These are phyloP conservation scores for Cucurbita ficifolia DNA, from an alignment of 306 rosid species.

Conservation along the genomic window DNA sequence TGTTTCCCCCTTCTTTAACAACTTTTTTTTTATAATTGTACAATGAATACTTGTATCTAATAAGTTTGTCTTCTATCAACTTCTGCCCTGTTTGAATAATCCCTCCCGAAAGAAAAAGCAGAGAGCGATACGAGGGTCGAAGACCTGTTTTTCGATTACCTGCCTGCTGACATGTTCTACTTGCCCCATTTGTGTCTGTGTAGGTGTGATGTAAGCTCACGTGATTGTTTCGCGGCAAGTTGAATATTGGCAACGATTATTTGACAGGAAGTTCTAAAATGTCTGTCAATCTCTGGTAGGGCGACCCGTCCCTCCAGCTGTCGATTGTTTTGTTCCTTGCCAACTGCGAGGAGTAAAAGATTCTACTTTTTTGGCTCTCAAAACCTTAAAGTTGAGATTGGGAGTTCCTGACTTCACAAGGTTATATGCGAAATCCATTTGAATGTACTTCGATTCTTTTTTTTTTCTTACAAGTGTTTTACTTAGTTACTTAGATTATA, in stretches of 20 bases:
- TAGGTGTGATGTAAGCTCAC: slow-evolving; percentile 23
- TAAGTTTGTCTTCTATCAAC: neutral
- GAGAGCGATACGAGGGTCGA: neutral
- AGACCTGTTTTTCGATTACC: neutral
- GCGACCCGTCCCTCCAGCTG: slow-evolving; percentile 11
- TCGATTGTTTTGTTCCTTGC: slow-evolving; percentile 11
- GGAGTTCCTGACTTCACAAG: neutral
- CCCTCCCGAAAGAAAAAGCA: neutral
- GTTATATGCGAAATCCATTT: slow-evolving; percentile 10
- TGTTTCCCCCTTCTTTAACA: neutral
- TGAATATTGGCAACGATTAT: slow-evolving; percentile 7
- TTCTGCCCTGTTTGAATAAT: neutral
- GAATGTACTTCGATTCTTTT: neutral
- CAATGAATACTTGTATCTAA: neutral
- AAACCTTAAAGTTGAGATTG: slow-evolving; percentile 12
- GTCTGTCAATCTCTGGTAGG: slow-evolving; percentile 15
- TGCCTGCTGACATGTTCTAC: neutral
- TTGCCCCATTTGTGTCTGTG: neutral
- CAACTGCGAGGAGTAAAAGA: neutral
- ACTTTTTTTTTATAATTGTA: neutral
- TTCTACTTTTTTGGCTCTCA: slow-evolving; percentile 5
- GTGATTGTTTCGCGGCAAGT: neutral
- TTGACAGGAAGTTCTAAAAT: slow-evolving; percentile 13
- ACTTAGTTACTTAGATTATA: neutral
- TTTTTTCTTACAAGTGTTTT: neutral